Base-by-base conservation (phyloP, 768 basidiomycete species). In the Sistotremastrum suecicum region DNA sequence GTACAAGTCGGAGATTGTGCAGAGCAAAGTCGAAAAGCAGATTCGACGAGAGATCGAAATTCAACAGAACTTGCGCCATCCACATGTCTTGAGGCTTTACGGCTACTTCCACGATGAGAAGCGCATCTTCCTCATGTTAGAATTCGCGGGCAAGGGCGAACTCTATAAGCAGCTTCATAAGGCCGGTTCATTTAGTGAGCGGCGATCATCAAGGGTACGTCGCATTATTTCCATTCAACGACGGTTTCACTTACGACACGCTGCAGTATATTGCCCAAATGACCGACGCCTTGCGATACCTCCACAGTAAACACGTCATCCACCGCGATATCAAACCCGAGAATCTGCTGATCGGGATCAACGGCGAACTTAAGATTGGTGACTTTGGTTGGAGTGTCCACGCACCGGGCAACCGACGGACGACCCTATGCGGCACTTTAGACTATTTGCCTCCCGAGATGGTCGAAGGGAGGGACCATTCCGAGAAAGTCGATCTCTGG, bases 351-450 rank as follows among this genome's bases (percentile, higher is more conserved):
- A 68, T 98, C 8, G 92, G 92, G 7, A 76, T 98, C 56, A 89
- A 91, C 54, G 94, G 94, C 37, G 94, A 98, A 60, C 69, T 99
- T 55, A 98, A 99, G 71, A 94, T 99, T 50, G 95, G 81, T 3
- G 94, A 98, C 63, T 98, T 98, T 62, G 95, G 95, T 7, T 99
- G 95, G 94, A 89, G 83, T 55, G 90, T 95, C 5, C 94, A 98
- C 60, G 94, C 92, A 0, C 94, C 94, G 0, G 78, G 87, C 1
- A 87, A 90, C 58, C 68, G 91, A 39, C 67, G 94, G 39, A 83
- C 74, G 65, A 97, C 95, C 0, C 71, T 98, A 7, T 98, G 94
- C 54, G 94, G 94, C 8, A 98, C 94, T 1, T 66, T 97, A 39
- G 95, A 98, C 60, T 98, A 98, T 59, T 72, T 99, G 7, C 92